Conservation (phyloP, 75 land plant genomes). For the Picea glauca region DNA sequence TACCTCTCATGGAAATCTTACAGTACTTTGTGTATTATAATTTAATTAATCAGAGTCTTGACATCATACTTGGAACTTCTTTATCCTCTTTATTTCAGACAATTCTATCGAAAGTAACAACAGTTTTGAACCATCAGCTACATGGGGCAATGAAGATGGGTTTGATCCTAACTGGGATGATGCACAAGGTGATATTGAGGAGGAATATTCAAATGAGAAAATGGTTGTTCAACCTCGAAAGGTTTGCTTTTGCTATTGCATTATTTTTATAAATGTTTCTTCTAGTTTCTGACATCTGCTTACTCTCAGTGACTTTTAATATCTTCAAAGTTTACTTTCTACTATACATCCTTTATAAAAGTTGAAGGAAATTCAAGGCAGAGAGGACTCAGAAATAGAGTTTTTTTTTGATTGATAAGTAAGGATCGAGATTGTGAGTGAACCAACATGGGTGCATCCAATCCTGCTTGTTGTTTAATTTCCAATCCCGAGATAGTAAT, state of each 20-base stretch:
- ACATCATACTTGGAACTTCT: not conserved
- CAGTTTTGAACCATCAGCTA: constrained; percentile 19
- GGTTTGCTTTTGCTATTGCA: constrained; percentile 27
- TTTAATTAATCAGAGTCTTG: not conserved
- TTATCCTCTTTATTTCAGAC: constrained; percentile 25
- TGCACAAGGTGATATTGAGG: constrained; percentile 49
- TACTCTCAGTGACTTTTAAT: not conserved
- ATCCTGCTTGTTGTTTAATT: not conserved
- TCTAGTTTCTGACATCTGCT: not conserved
- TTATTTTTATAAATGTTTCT: not conserved
- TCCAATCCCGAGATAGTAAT: not conserved
- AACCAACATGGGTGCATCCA: not conserved
- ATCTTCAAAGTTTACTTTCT: not conserved
- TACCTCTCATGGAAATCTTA: not conserved
- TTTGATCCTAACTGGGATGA: constrained; percentile 52
- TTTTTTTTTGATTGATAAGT: not conserved
- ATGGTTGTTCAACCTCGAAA: constrained; percentile 78
- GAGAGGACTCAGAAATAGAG: not conserved
- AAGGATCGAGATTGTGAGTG: not conserved
- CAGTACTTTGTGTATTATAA: not conserved
- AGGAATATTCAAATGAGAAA: constrained; percentile 32
- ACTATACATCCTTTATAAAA: not conserved
- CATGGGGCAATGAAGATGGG: constrained; percentile 43
- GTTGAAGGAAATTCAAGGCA: not conserved
- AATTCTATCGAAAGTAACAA: constrained; percentile 27